phyloP scores from a whole-genome alignment of 2,329 filamentous ascomycete species.

The Stenocarpella maydis region DNA sequence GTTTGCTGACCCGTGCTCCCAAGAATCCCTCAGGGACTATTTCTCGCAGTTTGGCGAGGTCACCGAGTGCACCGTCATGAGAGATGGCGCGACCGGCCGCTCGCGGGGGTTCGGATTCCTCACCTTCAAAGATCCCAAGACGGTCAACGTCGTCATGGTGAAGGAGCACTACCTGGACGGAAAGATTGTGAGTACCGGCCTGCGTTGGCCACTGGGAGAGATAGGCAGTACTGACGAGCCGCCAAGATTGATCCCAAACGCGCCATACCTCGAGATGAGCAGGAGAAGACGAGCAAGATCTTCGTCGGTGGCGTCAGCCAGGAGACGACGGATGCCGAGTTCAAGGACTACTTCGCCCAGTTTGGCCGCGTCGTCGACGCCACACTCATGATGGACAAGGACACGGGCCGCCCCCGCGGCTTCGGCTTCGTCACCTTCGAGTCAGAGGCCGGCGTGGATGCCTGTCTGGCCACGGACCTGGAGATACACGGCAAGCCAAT shows the following conservation, averaged over 20 bases:
- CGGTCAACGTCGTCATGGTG: conserved; percentile 99
- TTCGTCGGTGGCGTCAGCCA: conserved; percentile 98
- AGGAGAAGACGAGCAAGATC: conserved; percentile 98
- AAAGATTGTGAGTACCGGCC: conserved; percentile 80
- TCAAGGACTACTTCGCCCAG: conserved; percentile 95
- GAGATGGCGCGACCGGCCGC: conserved; percentile 90
- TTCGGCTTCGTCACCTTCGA: conserved; percentile 99
- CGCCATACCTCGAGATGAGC: conserved; percentile 95
- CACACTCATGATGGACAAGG: conserved; percentile 99
- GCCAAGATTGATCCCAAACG: conserved; percentile 96
- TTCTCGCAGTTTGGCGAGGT: conserved; percentile 99
- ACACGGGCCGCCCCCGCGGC: conserved; percentile 93
- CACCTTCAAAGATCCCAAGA: conserved; percentile 97
- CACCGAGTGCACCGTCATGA: conserved; percentile 98
- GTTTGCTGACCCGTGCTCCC: conserved; percentile 12
- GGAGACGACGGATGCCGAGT: conserved; percentile 95
- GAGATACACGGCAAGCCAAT: conserved; percentile 96
- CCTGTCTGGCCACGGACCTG: conserved; percentile 82
- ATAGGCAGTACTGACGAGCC: conserved; percentile 16
- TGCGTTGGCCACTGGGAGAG: neutral
- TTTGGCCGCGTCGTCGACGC: conserved; percentile 97
- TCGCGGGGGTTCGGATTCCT: conserved; percentile 97
- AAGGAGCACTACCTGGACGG: conserved; percentile 98
- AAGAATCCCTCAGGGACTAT: conserved; percentile 96
- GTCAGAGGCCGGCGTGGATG: conserved; percentile 92